Evolutionary conservation across 2,329 filamentous ascomycete species (phyloP).

Genomic region (Fusarium citri): DNA sequence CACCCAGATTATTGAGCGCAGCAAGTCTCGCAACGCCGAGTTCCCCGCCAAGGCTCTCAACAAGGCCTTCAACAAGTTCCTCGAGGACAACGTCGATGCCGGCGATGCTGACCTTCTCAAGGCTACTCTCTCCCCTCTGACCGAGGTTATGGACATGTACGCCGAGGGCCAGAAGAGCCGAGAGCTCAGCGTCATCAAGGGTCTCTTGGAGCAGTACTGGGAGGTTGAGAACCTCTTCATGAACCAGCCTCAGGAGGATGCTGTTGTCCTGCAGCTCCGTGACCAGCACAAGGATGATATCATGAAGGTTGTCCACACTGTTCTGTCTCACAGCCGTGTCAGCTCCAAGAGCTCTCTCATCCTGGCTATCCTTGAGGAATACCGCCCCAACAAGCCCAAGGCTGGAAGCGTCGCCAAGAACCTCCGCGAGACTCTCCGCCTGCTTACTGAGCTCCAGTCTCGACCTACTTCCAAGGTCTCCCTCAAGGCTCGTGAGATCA

Average conservation of each 20-base stretch:
- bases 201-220: slow-evolving; percentile 83
- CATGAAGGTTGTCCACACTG: slow-evolving; percentile 83
- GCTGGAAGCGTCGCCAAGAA: slow-evolving; percentile 89
- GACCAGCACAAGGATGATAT: slow-evolving; percentile 97
- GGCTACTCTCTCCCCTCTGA: slow-evolving; percentile 78
- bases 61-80: slow-evolving; percentile 87
- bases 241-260: slow-evolving; percentile 88
- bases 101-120: slow-evolving; percentile 80
- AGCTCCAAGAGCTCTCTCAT: slow-evolving; percentile 94
- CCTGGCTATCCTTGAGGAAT: slow-evolving; percentile 91
- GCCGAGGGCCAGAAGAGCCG: slow-evolving; percentile 89
- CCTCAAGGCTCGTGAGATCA: slow-evolving; percentile 94
- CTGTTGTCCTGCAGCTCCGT: slow-evolving; percentile 91
- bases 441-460: slow-evolving; percentile 85
- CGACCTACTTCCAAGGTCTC: slow-evolving; percentile 91
- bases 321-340: slow-evolving; percentile 93
- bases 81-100: slow-evolving; percentile 84
- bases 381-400: slow-evolving; percentile 92
- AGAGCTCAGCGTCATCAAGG: slow-evolving; percentile 85
- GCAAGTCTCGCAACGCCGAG: slow-evolving; percentile 80
- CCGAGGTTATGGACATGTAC: slow-evolving; percentile 83
- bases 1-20: slow-evolving; percentile 85
- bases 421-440: slow-evolving; percentile 83
- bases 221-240: slow-evolving; percentile 90
- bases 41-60: slow-evolving; percentile 91